These are phyloP conservation scores for Henningerozyma blattae DNA, from an alignment of 805 yeast genomes.

Conservation along the genomic window DNA sequence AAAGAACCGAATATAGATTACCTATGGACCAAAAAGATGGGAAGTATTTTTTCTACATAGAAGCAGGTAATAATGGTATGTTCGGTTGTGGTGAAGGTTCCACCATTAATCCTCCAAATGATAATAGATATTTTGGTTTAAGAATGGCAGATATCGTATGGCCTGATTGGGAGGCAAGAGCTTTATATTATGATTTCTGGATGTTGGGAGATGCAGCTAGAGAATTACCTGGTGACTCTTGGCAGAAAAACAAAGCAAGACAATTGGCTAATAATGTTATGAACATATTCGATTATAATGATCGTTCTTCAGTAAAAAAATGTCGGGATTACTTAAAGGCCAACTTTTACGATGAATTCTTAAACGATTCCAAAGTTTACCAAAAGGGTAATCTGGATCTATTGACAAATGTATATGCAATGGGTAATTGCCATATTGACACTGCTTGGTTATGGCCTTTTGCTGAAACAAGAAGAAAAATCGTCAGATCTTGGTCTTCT, in stretches of 20 bases:
- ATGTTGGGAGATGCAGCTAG: constrained; percentile 85
- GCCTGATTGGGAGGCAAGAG: constrained; percentile 73
- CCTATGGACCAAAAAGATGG: constrained; percentile 37
- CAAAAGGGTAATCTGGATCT: constrained; percentile 27
- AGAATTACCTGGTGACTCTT: constrained; percentile 59
- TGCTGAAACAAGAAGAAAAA: constrained; percentile 87
- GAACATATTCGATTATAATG: constrained; percentile 68
- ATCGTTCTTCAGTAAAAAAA: constrained; percentile 40
- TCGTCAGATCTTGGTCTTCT: constrained; percentile 91
- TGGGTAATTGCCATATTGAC: constrained; percentile 95
- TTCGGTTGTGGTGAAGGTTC: constrained; percentile 62
- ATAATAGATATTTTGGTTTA: constrained; percentile 59
- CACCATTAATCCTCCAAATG: constrained; percentile 55
- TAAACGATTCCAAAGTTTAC: constrained; percentile 56
- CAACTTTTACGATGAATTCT: constrained; percentile 48
- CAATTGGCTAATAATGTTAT: constrained; percentile 71
- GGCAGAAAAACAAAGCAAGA: constrained; percentile 79
- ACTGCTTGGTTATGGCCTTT: constrained; percentile 99
- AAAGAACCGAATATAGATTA: constrained; percentile 60
- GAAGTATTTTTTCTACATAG: constrained; percentile 64
- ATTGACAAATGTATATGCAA: constrained; percentile 55
- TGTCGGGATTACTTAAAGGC: constrained; percentile 58
- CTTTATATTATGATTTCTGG: constrained; percentile 72
- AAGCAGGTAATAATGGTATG: constrained; percentile 91
- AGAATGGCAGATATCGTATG: constrained; percentile 64